Percentiles rank a stretch among this genome's conserved stretches.
These are phyloP conservation scores for Pseudozyma pruni DNA, from an alignment of 1,284 basidiomycete genomes.

Conservation along the genomic window DNA sequence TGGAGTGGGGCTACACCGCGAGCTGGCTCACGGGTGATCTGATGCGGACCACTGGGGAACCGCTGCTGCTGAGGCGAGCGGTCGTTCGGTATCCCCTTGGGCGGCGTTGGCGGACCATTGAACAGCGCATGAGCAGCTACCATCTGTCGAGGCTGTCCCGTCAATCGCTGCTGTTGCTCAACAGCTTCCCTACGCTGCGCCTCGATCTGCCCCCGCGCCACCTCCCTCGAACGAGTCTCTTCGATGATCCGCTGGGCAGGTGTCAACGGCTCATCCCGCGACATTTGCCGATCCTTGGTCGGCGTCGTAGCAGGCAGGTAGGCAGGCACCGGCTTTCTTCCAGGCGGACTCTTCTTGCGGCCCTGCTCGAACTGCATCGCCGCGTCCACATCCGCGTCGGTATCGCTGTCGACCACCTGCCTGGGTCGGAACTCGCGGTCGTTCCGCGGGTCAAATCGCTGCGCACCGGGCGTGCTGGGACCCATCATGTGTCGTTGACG, in stretches of 20 bases:
- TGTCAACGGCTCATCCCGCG: conserved; percentile 41
- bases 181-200: conserved; percentile 25
- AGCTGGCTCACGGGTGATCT: conserved; percentile 27
- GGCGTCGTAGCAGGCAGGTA: conserved; percentile 16
- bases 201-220: conserved; percentile 44
- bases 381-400: conserved; percentile 14
- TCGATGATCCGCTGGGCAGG: conserved; percentile 61
- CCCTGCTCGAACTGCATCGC: conserved; percentile 23
- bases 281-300: conserved; percentile 8
- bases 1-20: background rate
- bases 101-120: conserved; percentile 24
- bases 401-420: conserved; percentile 29
- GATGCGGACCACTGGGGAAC: conserved; percentile 40
- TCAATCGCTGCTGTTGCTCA: conserved; percentile 9
- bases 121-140: conserved; percentile 1
- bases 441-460: conserved; percentile 23
- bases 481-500: conserved; percentile 38
- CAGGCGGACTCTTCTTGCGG: conserved; percentile 48
- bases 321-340: conserved; percentile 51
- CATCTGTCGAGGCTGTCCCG: background rate
- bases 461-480: conserved; percentile 10
- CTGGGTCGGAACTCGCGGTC: conserved; percentile 29
- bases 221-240: conserved; percentile 54
- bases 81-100: conserved; percentile 16
- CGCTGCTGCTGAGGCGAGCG: conserved; percentile 7